A percentile compares a stretch with the other conserved stretches of the same genome.
Conservation (phyloP, 768 basidiomycete species). For the Cyclocybe cylindracea region DNA sequence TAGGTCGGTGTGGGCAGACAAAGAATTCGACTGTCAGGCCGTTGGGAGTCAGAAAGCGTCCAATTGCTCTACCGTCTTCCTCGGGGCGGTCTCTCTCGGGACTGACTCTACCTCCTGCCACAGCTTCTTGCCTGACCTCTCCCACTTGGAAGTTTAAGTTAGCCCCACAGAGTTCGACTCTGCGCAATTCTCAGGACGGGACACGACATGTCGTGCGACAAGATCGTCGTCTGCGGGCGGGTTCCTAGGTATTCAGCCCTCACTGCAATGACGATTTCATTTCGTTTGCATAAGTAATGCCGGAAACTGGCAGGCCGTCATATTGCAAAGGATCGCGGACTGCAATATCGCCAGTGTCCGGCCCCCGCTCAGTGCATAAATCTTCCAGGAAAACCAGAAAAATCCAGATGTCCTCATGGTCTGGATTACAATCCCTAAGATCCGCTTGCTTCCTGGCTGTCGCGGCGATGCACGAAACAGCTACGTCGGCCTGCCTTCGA, state of each 20-base stretch:
- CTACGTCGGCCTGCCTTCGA: constrained; percentile 52
- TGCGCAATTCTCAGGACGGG: background rate
- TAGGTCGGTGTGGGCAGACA: too few relatives aligned
- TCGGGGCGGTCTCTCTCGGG: too few relatives aligned
- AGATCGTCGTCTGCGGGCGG: constrained; percentile 57
- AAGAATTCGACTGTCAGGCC: too few relatives aligned
- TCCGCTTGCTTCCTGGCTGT: constrained; percentile 41
- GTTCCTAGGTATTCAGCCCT: constrained; percentile 54
- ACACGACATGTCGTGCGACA: constrained; percentile 23
- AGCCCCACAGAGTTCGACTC: background rate
- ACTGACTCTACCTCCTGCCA: too few relatives aligned
- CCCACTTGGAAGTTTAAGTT: background rate
- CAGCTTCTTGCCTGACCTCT: too few relatives aligned
- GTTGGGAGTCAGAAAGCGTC: too few relatives aligned
- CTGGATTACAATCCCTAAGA: constrained; percentile 27
- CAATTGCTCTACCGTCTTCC: too few relatives aligned
- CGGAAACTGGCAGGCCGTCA: constrained; percentile 45
- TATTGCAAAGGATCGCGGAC: constrained; percentile 55
- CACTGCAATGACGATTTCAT: background rate
- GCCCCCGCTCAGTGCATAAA: constrained; percentile 51
- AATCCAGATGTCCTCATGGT: constrained; percentile 33
- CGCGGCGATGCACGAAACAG: constrained; percentile 50
- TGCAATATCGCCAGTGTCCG: constrained; percentile 14
- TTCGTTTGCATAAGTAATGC: background rate
- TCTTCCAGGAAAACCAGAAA: constrained; percentile 58